Percentiles rank a stretch among this genome's conserved stretches.
These are phyloP conservation scores for Gossypium schwendimanii DNA, from an alignment of 441 rosid species.

Conservation along the genomic window DNA sequence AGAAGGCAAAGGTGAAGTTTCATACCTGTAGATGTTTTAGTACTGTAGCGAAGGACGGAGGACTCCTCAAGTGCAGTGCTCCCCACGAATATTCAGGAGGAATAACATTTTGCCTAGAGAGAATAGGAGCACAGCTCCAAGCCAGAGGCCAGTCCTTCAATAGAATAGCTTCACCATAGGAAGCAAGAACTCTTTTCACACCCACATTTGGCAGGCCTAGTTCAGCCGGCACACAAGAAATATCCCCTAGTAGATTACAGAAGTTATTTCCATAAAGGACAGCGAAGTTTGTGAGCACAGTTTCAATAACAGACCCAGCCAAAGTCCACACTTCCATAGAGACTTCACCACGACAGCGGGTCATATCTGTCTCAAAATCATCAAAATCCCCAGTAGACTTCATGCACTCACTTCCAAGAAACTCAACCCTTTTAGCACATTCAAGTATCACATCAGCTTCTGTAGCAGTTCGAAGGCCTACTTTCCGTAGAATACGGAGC, in stretches of 20 bases:
- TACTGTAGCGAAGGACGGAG: constrained; percentile 75
- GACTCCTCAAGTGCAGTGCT: constrained; percentile 74
- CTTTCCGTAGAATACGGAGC: constrained; percentile 82
- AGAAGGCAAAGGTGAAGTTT: constrained; percentile 12
- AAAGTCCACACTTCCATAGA: constrained; percentile 69
- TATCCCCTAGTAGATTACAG: constrained; percentile 73
- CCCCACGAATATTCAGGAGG: constrained; percentile 96
- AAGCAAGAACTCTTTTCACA: constrained; percentile 79
- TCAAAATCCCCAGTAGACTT: constrained; percentile 45
- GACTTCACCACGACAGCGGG: constrained; percentile 44
- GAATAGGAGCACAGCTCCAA: constrained; percentile 89
- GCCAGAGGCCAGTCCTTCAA: constrained; percentile 94
- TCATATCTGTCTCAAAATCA: constrained; percentile 51
- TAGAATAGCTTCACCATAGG: constrained; percentile 75
- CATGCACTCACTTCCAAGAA: constrained; percentile 61
- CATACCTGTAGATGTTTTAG: constrained; percentile 83
- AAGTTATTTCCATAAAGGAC: constrained; percentile 71
- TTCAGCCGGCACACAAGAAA: constrained; percentile 87
- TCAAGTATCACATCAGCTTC: constrained; percentile 88
- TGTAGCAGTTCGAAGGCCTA: constrained; percentile 67
- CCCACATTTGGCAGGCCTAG: constrained; percentile 73
- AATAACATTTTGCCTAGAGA: constrained; percentile 66
- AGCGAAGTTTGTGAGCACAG: constrained; percentile 79
- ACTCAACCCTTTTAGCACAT: constrained; percentile 82
- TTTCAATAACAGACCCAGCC: constrained; percentile 89